Evolutionary conservation across 495 filamentous ascomycete genomes (phyloP).

Genomic region (Oidiodendron maius): DNA sequence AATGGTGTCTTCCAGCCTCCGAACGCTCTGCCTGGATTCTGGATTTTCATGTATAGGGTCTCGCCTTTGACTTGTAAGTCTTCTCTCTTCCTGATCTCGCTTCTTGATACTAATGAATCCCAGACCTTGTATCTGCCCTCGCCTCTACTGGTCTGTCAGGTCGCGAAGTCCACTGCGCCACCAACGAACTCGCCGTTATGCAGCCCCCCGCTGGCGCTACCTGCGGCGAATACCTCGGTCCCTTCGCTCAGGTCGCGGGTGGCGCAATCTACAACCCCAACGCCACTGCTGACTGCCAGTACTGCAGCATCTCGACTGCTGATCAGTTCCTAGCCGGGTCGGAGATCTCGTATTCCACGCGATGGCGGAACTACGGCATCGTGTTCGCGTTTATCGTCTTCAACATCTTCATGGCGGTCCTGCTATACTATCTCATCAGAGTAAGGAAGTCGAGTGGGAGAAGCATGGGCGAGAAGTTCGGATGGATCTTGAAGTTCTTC

Average conservation of each 20-base stretch:
- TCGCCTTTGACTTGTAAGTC: constrained; percentile 58
- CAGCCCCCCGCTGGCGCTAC: constrained; percentile 44
- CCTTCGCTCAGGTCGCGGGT: constrained; percentile 37
- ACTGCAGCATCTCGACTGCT: constrained; percentile 52
- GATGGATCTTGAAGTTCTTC: constrained; percentile 13
- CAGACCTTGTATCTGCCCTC: constrained; percentile 46
- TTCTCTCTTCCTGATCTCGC: neutral
- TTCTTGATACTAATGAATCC: neutral
- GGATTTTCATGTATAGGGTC: constrained; percentile 81
- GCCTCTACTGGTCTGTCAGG: constrained; percentile 41
- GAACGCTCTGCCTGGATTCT: constrained; percentile 59
- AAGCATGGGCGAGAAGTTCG: constrained; percentile 22
- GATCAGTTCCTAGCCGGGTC: constrained; percentile 56
- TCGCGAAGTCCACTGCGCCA: constrained; percentile 48
- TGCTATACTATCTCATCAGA: constrained; percentile 75
- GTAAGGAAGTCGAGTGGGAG: constrained; percentile 62
- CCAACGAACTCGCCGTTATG: constrained; percentile 54
- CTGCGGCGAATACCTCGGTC: constrained; percentile 49
- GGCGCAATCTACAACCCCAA: constrained; percentile 51
- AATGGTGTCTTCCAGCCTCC: constrained; percentile 68
- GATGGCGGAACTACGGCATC: constrained; percentile 31
- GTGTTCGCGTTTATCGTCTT: constrained; percentile 66
- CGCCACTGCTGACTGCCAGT: constrained; percentile 49
- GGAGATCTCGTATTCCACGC: constrained; percentile 39
- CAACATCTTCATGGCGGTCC: constrained; percentile 64